Percentiles rank a stretch among this genome's conserved stretches.
phyloP scores from a whole-genome alignment of 2,329 filamentous ascomycete genomes.

The Diaporthe aspalathi region DNA sequence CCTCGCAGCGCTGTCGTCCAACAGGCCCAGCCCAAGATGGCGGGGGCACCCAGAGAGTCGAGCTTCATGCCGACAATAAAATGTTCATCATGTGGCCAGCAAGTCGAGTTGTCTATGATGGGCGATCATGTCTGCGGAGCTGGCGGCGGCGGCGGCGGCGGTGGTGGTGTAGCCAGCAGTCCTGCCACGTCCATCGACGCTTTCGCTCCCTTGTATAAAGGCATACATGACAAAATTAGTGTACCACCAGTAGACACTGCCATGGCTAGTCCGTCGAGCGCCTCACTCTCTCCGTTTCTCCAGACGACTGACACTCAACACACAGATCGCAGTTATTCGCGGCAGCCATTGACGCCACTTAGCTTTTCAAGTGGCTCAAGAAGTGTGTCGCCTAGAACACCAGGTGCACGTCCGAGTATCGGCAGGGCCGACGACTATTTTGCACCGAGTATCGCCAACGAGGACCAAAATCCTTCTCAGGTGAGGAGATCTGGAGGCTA shows the following conservation, averaged over 20 bases:
- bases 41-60: constrained; percentile 66
- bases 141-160: constrained; percentile 47
- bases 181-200: constrained; percentile 48
- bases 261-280: constrained; percentile 60
- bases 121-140: constrained; percentile 81
- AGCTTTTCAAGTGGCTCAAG: constrained; percentile 71
- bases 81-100: constrained; percentile 81
- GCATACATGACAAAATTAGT: constrained; percentile 54
- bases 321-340: constrained; percentile 65
- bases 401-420: constrained; percentile 57
- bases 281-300: constrained; percentile 11
- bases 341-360: constrained; percentile 70
- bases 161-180: constrained; percentile 40
- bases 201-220: constrained; percentile 52
- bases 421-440: constrained; percentile 60
- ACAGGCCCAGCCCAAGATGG: constrained; percentile 53
- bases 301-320: constrained; percentile 47
- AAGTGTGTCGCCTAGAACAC: constrained; percentile 72
- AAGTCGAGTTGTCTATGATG: constrained; percentile 88
- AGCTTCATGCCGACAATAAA: constrained; percentile 85
- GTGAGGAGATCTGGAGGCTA: constrained; percentile 60
- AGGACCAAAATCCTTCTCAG: constrained; percentile 52
- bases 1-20: constrained; percentile 38
- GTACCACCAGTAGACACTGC: constrained; percentile 63
- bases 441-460: constrained; percentile 55